These are phyloP conservation scores for Gnomoniopsis sp. DNA, from an alignment of 2,329 filamentous ascomycete genomes.

Conservation along the genomic window DNA sequence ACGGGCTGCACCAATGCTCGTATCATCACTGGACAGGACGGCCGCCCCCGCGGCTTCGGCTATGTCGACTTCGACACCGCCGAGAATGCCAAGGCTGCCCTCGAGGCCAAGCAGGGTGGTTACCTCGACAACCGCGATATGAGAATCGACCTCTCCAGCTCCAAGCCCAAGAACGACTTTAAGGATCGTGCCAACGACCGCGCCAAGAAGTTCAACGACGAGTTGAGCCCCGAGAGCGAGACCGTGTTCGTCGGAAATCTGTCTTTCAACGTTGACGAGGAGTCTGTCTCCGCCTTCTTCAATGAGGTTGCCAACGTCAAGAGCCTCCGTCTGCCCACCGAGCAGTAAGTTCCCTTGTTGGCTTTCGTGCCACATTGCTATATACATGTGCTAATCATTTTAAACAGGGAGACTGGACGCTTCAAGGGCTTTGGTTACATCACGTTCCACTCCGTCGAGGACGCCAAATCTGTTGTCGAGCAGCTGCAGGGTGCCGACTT, in stretches of 20 bases:
- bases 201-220: conserved; percentile 71
- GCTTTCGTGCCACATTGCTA: background rate
- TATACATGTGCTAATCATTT: conserved; percentile 28
- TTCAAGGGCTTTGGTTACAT: conserved; percentile 94
- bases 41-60: conserved; percentile 87
- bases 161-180: conserved; percentile 24
- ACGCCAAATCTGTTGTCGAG: conserved; percentile 73
- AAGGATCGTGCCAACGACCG: conserved; percentile 59
- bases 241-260: conserved; percentile 93
- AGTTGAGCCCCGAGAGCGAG: conserved; percentile 73
- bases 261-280: conserved; percentile 78
- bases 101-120: conserved; percentile 34
- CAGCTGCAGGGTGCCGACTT: conserved; percentile 60
- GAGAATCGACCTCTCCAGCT: conserved; percentile 36
- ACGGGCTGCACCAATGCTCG: conserved; percentile 70
- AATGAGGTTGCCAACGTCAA: conserved; percentile 65
- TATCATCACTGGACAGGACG: conserved; percentile 78
- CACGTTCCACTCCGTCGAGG: conserved; percentile 75
- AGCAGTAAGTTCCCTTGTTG: conserved; percentile 52
- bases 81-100: conserved; percentile 40
- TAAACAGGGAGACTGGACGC: conserved; percentile 66
- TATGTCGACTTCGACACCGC: conserved; percentile 81
- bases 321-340: conserved; percentile 83
- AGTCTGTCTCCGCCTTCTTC: conserved; percentile 72
- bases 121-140: conserved; percentile 34